A percentile compares a stretch with the other conserved stretches of the same genome.
Evolutionary conservation across 2,329 filamentous ascomycete species (phyloP).

Genomic region (Cladobotryum protrusum): DNA sequence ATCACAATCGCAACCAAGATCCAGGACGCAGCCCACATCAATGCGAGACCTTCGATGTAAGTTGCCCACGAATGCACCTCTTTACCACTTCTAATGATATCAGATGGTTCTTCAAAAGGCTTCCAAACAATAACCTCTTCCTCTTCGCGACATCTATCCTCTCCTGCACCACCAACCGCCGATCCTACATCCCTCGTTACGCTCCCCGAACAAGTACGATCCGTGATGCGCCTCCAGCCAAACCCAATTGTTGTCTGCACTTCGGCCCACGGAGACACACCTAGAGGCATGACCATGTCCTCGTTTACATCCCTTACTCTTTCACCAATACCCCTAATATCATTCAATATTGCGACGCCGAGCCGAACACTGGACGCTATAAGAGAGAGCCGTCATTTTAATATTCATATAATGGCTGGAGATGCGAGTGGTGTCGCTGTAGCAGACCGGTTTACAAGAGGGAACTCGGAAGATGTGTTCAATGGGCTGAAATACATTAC

Average conservation of each 20-base stretch:
- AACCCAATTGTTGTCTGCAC: slow-evolving; percentile 53
- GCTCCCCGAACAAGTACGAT: slow-evolving; percentile 43
- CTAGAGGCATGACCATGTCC: slow-evolving; percentile 53
- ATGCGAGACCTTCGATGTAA: not conserved
- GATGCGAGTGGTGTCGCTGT: slow-evolving; percentile 42
- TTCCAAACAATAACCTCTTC: not conserved
- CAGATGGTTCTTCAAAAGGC: not conserved
- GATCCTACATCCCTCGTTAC: slow-evolving; percentile 26
- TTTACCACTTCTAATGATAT: not conserved
- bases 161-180: slow-evolving; percentile 27
- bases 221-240: slow-evolving; percentile 47
- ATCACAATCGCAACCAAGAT: not conserved
- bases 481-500: slow-evolving; percentile 26
- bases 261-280: slow-evolving; percentile 28
- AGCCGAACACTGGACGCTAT: slow-evolving; percentile 51
- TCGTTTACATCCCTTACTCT: slow-evolving; percentile 52
- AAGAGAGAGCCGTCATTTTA: slow-evolving; percentile 38
- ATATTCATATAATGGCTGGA: slow-evolving; percentile 48
- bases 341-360: slow-evolving; percentile 52
- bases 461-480: slow-evolving; percentile 38
- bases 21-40: not conserved
- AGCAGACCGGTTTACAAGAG: slow-evolving; percentile 46
- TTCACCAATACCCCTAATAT: slow-evolving; percentile 44
- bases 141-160: slow-evolving; percentile 23
- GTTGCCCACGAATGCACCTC: not conserved